phyloP scores from a whole-genome alignment of 2,329 filamentous ascomycete genomes.

The Aplosporella prunicola region DNA sequence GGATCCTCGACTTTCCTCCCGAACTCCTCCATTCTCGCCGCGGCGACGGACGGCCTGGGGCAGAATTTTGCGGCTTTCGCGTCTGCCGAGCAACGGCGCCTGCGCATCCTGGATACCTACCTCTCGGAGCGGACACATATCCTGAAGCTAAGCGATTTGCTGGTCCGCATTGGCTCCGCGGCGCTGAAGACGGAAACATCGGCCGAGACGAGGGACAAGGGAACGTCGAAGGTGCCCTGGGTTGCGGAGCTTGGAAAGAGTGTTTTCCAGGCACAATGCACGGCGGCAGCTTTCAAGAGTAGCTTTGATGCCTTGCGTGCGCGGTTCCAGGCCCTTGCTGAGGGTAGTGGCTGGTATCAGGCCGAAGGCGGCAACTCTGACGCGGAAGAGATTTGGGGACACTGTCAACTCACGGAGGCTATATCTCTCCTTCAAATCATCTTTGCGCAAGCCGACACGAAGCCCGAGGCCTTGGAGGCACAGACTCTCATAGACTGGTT shows the following conservation, averaged over 20 bases:
- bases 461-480: constrained; percentile 22
- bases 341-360: constrained; percentile 39
- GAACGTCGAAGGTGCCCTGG: constrained; percentile 21
- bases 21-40: constrained; percentile 34
- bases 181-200: neutral
- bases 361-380: constrained; percentile 43
- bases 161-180: constrained; percentile 25
- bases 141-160: constrained; percentile 26
- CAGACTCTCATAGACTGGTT: constrained; percentile 27
- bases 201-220: constrained; percentile 18
- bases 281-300: constrained; percentile 37
- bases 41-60: constrained; percentile 16
- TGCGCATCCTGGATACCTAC: constrained; percentile 62
- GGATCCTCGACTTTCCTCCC: constrained; percentile 40
- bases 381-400: constrained; percentile 53
- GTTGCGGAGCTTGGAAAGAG: constrained; percentile 25
- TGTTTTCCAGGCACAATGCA: constrained; percentile 20
- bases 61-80: constrained; percentile 40
- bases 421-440: constrained; percentile 64
- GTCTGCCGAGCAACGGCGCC: constrained; percentile 51
- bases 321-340: constrained; percentile 37
- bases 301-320: constrained; percentile 43
- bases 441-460: constrained; percentile 58
- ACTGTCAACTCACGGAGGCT: constrained; percentile 58
- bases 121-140: constrained; percentile 58